A percentile compares a stretch with the other conserved stretches of the same genome.
phyloP scores from a whole-genome alignment of 1,139 yeast genomes.

The Candida tropicalis region DNA sequence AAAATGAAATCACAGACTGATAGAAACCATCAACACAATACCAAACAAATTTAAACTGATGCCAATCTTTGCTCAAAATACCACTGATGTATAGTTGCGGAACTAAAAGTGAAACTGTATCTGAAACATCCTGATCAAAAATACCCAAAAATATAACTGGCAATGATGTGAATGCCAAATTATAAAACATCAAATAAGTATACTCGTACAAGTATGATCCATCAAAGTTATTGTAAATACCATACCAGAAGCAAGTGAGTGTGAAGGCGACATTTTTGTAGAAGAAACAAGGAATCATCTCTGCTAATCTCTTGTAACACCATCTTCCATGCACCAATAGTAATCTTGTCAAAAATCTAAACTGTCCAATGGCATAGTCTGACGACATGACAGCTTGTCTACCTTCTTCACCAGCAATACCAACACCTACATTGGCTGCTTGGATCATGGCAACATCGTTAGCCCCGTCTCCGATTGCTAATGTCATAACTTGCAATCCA shows the following conservation, averaged over 20 bases:
- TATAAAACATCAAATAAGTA: conserved; percentile 64
- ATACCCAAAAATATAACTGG: conserved; percentile 63
- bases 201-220: conserved; percentile 65
- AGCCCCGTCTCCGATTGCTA: conserved; percentile 71
- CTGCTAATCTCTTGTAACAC: conserved; percentile 64
- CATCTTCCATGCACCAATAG: conserved; percentile 65
- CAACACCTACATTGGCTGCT: conserved; percentile 66
- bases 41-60: conserved; percentile 52
- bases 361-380: conserved; percentile 68
- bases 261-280: conserved; percentile 65
- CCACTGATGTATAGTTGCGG: conserved; percentile 64
- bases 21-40: conserved; percentile 63
- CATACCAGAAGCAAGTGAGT: conserved; percentile 63
- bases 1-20: conserved; percentile 58
- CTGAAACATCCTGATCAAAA: conserved; percentile 64
- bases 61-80: conserved; percentile 55
- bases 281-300: conserved; percentile 67
- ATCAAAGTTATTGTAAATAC: conserved; percentile 58
- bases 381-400: conserved; percentile 70
- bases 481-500: conserved; percentile 57
- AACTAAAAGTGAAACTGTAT: conserved; percentile 54
- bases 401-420: conserved; percentile 72
- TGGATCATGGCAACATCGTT: conserved; percentile 73
- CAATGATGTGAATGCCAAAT: conserved; percentile 65
- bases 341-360: conserved; percentile 55